These are phyloP conservation scores for Artemisia annua DNA, from an alignment of 129 eudicot genomes.

Conservation along the genomic window DNA sequence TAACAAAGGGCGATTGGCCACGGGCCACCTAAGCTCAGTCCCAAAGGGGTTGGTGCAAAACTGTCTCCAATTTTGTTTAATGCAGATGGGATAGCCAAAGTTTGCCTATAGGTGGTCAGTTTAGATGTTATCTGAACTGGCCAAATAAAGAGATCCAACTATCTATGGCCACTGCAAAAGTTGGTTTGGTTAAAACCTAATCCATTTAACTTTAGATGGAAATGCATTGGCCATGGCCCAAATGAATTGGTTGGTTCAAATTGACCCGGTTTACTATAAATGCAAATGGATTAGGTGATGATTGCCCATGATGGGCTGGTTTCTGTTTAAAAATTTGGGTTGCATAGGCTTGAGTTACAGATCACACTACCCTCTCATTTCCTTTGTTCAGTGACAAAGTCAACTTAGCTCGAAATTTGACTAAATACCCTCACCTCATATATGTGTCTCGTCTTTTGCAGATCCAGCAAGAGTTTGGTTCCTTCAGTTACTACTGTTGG, in stretches of 20 bases:
- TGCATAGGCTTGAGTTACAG: background rate
- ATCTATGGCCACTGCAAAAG: too few species aligned
- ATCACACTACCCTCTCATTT: conserved; percentile 2
- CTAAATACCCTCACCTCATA: background rate
- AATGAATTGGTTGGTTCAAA: background rate
- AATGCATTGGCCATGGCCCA: background rate
- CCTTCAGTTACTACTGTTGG: conserved; percentile 70
- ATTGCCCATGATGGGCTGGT: conserved; percentile 7
- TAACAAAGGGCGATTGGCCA: background rate
- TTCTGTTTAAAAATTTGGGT: background rate
- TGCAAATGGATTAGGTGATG: conserved; percentile 17
- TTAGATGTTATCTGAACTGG: too few species aligned
- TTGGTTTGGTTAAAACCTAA: too few species aligned
- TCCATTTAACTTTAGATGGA: too few species aligned
- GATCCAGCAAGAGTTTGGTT: conserved; percentile 83
- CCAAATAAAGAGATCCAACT: too few species aligned
- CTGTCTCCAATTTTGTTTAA: background rate
- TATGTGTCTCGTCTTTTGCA: conserved; percentile 28
- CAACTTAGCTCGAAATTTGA: conserved; percentile 19
- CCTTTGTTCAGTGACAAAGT: conserved; percentile 3
- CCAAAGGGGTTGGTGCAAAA: conserved; percentile 14
- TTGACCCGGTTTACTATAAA: background rate
- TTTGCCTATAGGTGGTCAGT: too few species aligned
- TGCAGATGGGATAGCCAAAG: background rate
- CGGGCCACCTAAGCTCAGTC: conserved; percentile 1